phyloP scores from a whole-genome alignment of 2,329 filamentous ascomycete genomes.

The Ilyonectria destructans region DNA sequence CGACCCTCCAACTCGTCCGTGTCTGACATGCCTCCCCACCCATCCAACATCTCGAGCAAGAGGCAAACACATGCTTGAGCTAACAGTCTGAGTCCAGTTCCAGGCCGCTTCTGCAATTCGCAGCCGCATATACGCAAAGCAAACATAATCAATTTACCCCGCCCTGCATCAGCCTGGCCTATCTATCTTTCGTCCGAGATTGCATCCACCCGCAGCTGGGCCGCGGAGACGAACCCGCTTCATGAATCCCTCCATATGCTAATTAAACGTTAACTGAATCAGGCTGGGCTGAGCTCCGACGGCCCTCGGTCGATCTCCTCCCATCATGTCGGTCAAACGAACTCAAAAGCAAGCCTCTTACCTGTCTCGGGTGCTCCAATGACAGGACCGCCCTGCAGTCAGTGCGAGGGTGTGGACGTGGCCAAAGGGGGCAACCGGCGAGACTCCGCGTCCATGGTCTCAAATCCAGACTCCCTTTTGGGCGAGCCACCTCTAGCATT shows the following conservation, averaged over 20 bases:
- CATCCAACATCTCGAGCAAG: background rate
- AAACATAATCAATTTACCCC: background rate
- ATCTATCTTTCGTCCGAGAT: background rate
- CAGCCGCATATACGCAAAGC: background rate
- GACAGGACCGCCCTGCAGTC: background rate
- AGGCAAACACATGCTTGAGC: background rate
- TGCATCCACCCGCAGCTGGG: background rate
- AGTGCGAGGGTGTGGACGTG: background rate
- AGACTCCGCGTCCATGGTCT: background rate
- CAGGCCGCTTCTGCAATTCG: background rate
- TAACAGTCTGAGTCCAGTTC: background rate
- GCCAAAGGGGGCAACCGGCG: background rate
- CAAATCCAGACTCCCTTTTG: conserved; percentile 15
- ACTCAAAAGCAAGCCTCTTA: background rate
- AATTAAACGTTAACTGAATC: background rate
- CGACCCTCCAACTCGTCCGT: no score
- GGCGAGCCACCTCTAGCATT: conserved; percentile 6
- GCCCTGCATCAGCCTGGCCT: background rate
- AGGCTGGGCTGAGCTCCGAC: background rate
- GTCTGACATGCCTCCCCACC: background rate
- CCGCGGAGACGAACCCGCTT: background rate
- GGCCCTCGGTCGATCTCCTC: background rate
- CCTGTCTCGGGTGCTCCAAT: conserved; percentile 5
- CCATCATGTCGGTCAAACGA: background rate
- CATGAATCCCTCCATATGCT: background rate